Conservation (phyloP, 139 green algal species). For the Auxenochlorella pyrenoidosa region DNA sequence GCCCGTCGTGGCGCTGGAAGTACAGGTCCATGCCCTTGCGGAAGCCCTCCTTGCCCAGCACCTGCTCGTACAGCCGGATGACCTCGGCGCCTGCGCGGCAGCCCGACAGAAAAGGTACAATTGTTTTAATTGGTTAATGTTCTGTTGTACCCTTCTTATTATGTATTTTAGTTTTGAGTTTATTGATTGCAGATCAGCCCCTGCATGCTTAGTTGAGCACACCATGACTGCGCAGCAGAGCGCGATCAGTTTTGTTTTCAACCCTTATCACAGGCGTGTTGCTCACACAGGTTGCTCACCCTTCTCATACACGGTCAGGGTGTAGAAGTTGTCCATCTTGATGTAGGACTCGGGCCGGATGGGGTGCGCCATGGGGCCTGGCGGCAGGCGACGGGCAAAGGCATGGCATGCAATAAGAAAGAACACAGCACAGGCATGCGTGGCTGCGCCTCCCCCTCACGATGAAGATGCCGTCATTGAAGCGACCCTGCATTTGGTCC, state of each 20-base stretch:
- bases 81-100: conserved; percentile 81
- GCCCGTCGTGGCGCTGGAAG: conserved; percentile 96
- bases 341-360: conserved; percentile 97
- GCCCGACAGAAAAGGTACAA: neutral
- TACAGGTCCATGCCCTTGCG: conserved; percentile 98
- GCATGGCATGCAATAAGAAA: neutral
- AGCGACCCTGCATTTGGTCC: neutral
- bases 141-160: no score
- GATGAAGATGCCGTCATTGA: neutral
- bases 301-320: conserved; percentile 90
- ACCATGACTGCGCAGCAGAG: no score
- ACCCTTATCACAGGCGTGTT: no score
- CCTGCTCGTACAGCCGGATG: conserved; percentile 90
- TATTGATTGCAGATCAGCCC: no score
- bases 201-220: no score
- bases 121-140: no score
- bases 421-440: neutral
- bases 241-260: no score
- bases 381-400: neutral
- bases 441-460: neutral
- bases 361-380: conserved; percentile 95
- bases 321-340: conserved; percentile 99
- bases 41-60: conserved; percentile 96
- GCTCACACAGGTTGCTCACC: conserved; percentile 22
- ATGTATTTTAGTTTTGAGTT: no score